phyloP scores from a whole-genome alignment of 805 yeast genomes.

The Kuraishia molischiana region DNA sequence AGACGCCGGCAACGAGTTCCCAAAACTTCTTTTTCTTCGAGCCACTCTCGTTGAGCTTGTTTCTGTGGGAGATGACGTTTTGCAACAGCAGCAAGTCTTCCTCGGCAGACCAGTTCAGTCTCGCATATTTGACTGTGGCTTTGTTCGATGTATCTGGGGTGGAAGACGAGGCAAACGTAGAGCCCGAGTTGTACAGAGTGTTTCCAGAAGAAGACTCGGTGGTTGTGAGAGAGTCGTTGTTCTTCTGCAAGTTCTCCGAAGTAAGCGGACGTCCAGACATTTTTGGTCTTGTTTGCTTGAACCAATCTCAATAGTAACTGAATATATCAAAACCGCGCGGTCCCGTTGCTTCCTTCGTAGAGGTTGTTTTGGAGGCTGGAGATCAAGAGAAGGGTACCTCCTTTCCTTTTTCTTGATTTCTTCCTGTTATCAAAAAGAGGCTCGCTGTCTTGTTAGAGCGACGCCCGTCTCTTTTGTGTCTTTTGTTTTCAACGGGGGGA shows the following conservation, averaged over 20 bases:
- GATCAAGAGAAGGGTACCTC: too few species aligned
- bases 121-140: background rate
- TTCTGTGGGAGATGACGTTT: background rate
- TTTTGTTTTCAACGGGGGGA: too few species aligned
- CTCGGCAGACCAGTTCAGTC: slow-evolving; percentile 1
- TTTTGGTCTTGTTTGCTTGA: too few species aligned
- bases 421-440: too few species aligned
- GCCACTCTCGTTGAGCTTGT: background rate
- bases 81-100: slow-evolving; percentile 1
- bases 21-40: slow-evolving; percentile 4
- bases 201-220: background rate
- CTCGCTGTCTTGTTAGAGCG: too few species aligned
- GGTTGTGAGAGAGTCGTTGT: background rate
- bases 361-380: too few species aligned
- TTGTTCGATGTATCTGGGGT: background rate
- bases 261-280: too few species aligned
- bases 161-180: background rate
- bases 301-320: too few species aligned
- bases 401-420: too few species aligned
- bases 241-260: background rate
- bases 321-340: too few species aligned
- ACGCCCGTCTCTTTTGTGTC: too few species aligned
- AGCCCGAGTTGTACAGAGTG: background rate
- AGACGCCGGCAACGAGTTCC: slow-evolving; percentile 4
- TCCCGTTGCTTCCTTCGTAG: too few species aligned